phyloP scores from a whole-genome alignment of 2,329 filamentous ascomycete species.

The Trichoderma polysporum region DNA sequence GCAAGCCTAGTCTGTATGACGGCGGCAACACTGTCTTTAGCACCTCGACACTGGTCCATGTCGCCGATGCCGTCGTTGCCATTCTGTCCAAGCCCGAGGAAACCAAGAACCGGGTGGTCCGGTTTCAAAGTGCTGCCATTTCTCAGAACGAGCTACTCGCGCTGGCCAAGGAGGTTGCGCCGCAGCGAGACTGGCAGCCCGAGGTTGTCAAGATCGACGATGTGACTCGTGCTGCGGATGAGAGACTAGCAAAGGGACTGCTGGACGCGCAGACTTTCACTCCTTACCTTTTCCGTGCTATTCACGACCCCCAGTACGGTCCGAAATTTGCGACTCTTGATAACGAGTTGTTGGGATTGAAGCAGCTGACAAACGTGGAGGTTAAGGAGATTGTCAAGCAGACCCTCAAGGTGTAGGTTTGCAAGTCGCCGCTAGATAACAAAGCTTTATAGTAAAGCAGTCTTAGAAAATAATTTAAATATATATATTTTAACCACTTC shows the following conservation, averaged over 20 bases:
- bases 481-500: not conserved
- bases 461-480: not conserved
- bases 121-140: slow-evolving; percentile 44
- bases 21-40: slow-evolving; percentile 51
- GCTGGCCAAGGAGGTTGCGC: slow-evolving; percentile 49
- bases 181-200: slow-evolving; percentile 48
- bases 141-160: slow-evolving; percentile 48
- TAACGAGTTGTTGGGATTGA: slow-evolving; percentile 47
- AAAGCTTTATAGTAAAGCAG: not conserved
- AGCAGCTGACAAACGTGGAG: slow-evolving; percentile 41
- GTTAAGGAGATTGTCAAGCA: slow-evolving; percentile 36
- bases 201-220: slow-evolving; percentile 35
- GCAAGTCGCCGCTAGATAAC: not conserved
- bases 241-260: slow-evolving; percentile 33
- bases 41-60: slow-evolving; percentile 45
- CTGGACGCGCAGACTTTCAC: slow-evolving; percentile 33
- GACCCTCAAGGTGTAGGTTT: slow-evolving; percentile 12
- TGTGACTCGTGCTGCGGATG: slow-evolving; percentile 29
- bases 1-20: slow-evolving; percentile 46
- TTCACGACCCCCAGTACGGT: slow-evolving; percentile 37
- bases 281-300: slow-evolving; percentile 34
- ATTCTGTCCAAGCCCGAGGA: slow-evolving; percentile 50
- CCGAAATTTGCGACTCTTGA: slow-evolving; percentile 39
- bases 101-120: slow-evolving; percentile 53
- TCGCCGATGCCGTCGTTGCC: slow-evolving; percentile 50